These are phyloP conservation scores for Backusella mclennaniae DNA, from an alignment of 192 early-diverging fungal species.

Conservation along the genomic window DNA sequence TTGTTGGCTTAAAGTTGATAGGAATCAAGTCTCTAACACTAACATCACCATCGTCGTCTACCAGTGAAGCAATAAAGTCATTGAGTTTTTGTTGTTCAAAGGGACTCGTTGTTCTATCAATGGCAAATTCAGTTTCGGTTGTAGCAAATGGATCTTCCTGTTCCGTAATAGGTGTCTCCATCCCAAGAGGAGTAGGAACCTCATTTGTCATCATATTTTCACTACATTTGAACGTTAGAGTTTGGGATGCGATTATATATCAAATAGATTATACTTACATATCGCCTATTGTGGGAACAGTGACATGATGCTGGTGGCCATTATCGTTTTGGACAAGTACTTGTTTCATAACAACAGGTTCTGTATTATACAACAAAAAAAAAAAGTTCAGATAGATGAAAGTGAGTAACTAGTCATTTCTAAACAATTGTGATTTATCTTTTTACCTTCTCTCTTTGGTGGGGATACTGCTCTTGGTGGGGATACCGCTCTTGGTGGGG, in stretches of 20 bases:
- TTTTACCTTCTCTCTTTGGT: neutral
- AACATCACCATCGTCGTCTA: slow-evolving; percentile 18
- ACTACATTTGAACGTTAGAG: neutral
- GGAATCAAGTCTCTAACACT: slow-evolving; percentile 36
- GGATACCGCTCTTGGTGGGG: neutral
- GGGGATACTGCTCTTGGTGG: neutral
- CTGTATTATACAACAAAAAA: neutral
- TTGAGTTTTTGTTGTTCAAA: neutral
- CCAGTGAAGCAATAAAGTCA: neutral
- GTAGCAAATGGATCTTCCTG: neutral
- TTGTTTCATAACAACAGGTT: neutral
- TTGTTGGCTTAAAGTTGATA: slow-evolving; percentile 23
- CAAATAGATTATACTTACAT: neutral
- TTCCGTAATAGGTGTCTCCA: neutral
- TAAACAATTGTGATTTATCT: neutral
- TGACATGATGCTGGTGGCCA: neutral
- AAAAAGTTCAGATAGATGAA: too few relatives aligned
- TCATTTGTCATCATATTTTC: neutral
- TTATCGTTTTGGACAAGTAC: neutral
- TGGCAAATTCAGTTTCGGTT: slow-evolving; percentile 9
- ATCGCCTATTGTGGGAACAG: neutral
- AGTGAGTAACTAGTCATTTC: neutral
- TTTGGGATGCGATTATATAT: neutral
- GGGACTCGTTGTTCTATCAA: slow-evolving; percentile 3
- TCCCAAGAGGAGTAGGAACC: neutral